Evolutionary conservation across 1,139 yeast species (phyloP).

Genomic region (Geotrichum armillariae): DNA sequence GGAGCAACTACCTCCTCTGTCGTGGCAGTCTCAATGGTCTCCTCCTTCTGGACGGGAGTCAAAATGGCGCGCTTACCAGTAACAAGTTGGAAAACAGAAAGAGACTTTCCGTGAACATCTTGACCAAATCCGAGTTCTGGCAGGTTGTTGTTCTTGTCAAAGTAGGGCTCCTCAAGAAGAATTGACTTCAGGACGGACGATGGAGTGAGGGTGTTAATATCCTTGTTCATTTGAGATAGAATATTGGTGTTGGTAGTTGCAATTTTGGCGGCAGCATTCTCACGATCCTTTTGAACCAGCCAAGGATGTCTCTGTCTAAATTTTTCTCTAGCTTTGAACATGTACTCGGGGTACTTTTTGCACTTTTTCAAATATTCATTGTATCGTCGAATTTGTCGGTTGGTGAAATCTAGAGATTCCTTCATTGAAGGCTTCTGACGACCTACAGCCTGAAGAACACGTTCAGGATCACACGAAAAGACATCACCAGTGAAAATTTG

Average conservation of each 20-base stretch:
- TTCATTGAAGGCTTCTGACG: slow-evolving; percentile 73
- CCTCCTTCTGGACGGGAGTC: slow-evolving; percentile 16
- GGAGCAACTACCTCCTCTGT: slow-evolving; percentile 2
- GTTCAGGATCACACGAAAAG: slow-evolving; percentile 81
- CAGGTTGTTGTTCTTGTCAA: slow-evolving; percentile 29
- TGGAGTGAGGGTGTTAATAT: slow-evolving; percentile 34
- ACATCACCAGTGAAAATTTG: slow-evolving; percentile 77
- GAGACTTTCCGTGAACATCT: slow-evolving; percentile 28
- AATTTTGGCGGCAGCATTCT: slow-evolving; percentile 22
- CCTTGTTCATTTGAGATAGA: slow-evolving; percentile 38
- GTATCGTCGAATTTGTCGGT: slow-evolving; percentile 71
- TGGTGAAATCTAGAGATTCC: slow-evolving; percentile 67
- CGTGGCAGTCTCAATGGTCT: slow-evolving; percentile 12
- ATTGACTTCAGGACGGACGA: slow-evolving; percentile 46
- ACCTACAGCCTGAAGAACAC: slow-evolving; percentile 84
- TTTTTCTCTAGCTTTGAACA: slow-evolving; percentile 54
- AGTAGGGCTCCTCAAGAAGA: slow-evolving; percentile 41
- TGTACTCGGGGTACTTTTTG: slow-evolving; percentile 55
- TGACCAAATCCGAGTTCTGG: slow-evolving; percentile 28
- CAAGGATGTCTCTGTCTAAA: slow-evolving; percentile 43
- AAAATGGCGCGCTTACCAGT: slow-evolving; percentile 27
- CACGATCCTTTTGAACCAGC: slow-evolving; percentile 39
- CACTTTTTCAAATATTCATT: slow-evolving; percentile 66
- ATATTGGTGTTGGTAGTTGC: slow-evolving; percentile 37
- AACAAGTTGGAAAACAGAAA: slow-evolving; percentile 32